These are phyloP conservation scores for Vigna angularis DNA, from an alignment of 306 rosid genomes.

Conservation along the genomic window DNA sequence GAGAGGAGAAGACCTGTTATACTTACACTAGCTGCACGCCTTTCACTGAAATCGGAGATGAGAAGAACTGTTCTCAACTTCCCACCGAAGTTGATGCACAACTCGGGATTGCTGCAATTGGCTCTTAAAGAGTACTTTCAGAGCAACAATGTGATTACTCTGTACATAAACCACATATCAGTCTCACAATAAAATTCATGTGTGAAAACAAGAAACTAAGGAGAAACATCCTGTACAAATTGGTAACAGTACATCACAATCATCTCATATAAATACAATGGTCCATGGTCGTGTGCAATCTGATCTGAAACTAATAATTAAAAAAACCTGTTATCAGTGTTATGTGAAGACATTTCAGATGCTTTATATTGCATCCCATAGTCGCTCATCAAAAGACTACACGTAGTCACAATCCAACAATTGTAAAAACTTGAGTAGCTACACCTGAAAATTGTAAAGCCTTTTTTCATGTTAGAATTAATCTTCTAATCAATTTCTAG, in stretches of 20 bases:
- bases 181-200: conserved; percentile 8
- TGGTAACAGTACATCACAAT: not conserved
- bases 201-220: conserved; percentile 22
- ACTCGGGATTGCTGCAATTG: conserved; percentile 99
- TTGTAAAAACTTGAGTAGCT: not conserved
- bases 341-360: not conserved
- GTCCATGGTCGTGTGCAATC: too few species aligned
- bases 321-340: not conserved
- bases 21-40: conserved; percentile 98
- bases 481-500: too few species aligned
- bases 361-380: not conserved
- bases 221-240: conserved; percentile 13
- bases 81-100: conserved; percentile 95
- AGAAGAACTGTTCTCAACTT: conserved; percentile 87
- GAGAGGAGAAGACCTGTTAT: not conserved
- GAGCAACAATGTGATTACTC: conserved; percentile 96
- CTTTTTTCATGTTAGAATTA: too few species aligned
- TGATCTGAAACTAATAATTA: not conserved
- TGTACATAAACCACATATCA: conserved; percentile 51
- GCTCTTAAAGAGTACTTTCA: conserved; percentile 95
- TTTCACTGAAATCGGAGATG: conserved; percentile 98
- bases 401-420: not conserved
- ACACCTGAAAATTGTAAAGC: not conserved
- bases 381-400: not conserved
- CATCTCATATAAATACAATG: conserved; percentile 1